phyloP scores from a whole-genome alignment of 257 asterid genomes.

The Haberlea rhodopensis region DNA sequence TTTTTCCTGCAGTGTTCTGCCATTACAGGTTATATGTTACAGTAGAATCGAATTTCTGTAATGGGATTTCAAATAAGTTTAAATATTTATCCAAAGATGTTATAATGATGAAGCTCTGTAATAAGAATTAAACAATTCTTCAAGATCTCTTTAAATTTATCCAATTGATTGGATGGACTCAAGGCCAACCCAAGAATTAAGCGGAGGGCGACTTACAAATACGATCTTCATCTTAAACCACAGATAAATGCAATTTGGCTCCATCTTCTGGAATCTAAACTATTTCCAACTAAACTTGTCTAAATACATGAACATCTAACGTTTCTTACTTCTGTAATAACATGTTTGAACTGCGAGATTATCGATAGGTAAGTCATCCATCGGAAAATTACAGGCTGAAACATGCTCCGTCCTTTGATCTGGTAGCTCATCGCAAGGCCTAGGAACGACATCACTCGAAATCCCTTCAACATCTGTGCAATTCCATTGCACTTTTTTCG shows the following conservation, averaged over 20 bases:
- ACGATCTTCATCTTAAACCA: not conserved
- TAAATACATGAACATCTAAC: conserved; percentile 24
- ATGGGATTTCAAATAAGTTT: too few relatives aligned
- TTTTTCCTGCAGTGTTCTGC: too few relatives aligned
- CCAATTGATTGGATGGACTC: not conserved
- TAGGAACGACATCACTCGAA: conserved; percentile 68
- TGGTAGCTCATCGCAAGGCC: conserved; percentile 55
- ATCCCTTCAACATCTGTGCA: conserved; percentile 76
- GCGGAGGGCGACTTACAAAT: conserved; percentile 11
- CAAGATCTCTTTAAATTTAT: conserved; percentile 7
- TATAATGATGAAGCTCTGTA: not conserved
- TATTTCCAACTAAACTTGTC: conserved; percentile 29
- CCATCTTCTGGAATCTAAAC: not conserved
- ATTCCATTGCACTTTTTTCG: conserved; percentile 78
- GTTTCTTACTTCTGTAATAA: conserved; percentile 46
- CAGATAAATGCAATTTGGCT: not conserved
- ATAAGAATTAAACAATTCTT: not conserved
- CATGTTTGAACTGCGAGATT: conserved; percentile 51
- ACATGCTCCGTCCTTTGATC: conserved; percentile 35
- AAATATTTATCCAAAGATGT: not conserved
- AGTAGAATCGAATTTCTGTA: not conserved
- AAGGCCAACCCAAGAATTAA: not conserved
- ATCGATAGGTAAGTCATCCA: conserved; percentile 51
- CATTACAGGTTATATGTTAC: too few relatives aligned
- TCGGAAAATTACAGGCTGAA: conserved; percentile 55